These are phyloP conservation scores for Fusarium denticulatum DNA, from an alignment of 2,329 filamentous ascomycete species.

Conservation along the genomic window DNA sequence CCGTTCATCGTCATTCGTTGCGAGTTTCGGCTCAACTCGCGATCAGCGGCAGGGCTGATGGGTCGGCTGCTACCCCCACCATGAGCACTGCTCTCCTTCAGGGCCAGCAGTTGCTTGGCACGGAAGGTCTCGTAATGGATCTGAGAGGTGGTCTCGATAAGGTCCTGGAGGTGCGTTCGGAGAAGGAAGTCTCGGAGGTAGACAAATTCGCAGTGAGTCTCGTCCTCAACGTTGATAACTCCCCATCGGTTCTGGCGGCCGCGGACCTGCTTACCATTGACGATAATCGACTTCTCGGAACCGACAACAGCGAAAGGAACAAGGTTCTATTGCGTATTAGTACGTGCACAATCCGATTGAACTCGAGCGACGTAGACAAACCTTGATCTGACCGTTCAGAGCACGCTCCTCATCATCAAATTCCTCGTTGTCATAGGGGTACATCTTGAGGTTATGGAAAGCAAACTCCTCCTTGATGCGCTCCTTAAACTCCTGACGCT, in stretches of 20 bases:
- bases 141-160: constrained; percentile 99
- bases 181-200: constrained; percentile 99
- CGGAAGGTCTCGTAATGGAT: constrained; percentile 99
- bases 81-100: constrained; percentile 97
- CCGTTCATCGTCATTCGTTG: constrained; percentile 99
- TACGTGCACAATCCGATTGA: not conserved
- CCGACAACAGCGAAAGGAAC: constrained; percentile 98
- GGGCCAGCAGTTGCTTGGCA: constrained; percentile 95
- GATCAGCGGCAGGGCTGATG: constrained; percentile 93
- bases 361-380: constrained; percentile 51
- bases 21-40: constrained; percentile 95
- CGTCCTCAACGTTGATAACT: constrained; percentile 99
- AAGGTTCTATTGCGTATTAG: constrained; percentile 72
- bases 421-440: constrained; percentile 99
- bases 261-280: constrained; percentile 96
- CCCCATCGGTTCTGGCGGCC: constrained; percentile 99
- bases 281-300: constrained; percentile 97
- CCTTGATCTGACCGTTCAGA: constrained; percentile 96
- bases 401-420: constrained; percentile 96
- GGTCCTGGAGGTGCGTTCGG: constrained; percentile 96
- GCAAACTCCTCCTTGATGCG: constrained; percentile 99
- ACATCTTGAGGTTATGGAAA: constrained; percentile 99
- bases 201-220: constrained; percentile 99
- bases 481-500: constrained; percentile 97
- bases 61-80: constrained; percentile 81